Percentiles rank a stretch among this genome's conserved stretches.
Evolutionary conservation across 345 rosid species (phyloP).

Genomic region (Sisymbrium altissimum): DNA sequence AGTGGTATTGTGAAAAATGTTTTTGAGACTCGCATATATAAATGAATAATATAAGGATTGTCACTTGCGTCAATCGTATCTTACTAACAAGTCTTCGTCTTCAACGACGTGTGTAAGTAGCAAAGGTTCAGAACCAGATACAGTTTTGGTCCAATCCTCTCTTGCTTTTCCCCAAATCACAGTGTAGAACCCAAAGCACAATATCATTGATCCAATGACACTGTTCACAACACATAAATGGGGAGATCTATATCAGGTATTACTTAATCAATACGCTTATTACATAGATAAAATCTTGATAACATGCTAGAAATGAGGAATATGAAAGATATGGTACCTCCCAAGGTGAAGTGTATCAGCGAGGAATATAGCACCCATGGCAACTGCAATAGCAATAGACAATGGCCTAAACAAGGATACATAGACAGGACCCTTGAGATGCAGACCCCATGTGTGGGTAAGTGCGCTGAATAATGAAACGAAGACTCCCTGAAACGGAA

Average conservation of each 20-base stretch:
- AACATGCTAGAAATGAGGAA: neutral
- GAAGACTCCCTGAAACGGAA: neutral
- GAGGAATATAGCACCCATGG: slow-evolving; percentile 31
- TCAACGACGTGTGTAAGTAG: neutral
- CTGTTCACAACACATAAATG: neutral
- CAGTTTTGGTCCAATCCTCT: slow-evolving; percentile 18
- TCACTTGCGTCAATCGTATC: neutral
- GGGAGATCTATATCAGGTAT: neutral
- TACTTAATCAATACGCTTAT: neutral
- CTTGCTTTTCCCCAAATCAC: slow-evolving; percentile 33
- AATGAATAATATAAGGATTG: neutral
- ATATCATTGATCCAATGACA: slow-evolving; percentile 21
- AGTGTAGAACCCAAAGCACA: slow-evolving; percentile 20
- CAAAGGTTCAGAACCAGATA: neutral
- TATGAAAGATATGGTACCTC: slow-evolving; percentile 15
- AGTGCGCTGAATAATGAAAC: neutral
- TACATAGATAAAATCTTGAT: neutral
- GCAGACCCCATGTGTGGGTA: slow-evolving; percentile 32
- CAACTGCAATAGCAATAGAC: slow-evolving; percentile 35
- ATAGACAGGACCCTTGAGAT: slow-evolving; percentile 41
- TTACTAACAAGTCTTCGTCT: neutral
- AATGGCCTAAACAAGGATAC: slow-evolving; percentile 38
- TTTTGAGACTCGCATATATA: neutral
- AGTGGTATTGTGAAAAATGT: neutral
- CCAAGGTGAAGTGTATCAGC: slow-evolving; percentile 37